Base-by-base conservation (phyloP, 75 land plant species). In the Sequoiadendron giganteum region DNA sequence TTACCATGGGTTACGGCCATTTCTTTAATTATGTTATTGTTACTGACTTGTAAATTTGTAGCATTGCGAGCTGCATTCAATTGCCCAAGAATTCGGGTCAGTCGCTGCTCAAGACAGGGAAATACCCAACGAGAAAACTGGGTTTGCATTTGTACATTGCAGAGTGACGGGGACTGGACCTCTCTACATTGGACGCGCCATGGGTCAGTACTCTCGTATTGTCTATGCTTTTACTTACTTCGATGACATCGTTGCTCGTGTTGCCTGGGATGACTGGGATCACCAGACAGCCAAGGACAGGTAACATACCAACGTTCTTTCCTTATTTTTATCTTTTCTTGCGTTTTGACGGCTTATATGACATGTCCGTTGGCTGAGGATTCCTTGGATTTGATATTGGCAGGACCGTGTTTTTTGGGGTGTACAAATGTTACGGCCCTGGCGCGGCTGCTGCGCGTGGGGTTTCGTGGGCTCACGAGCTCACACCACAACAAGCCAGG, bases 201-300 rank as follows among this genome's bases (percentile, higher is more conserved):
- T 97, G 99, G 99, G 99, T 42, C 98, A 96, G 89, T 95, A 93
- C 90, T 94, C 98, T n/a, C 90, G 99, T 65, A 98, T 97, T 25
- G 94, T 98, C 56, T 98, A 81, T 87, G 89, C 97, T 45, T 91
- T 91, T 83, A 95, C 97, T 38, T 92, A 94, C 89, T 97, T 98
- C 85, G 95, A 95, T 36, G 91, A 97, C 85, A 90, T 98, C 2
- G 94, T 97, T 68, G 94, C 95, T 30, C 94, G 91, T 30, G 92
- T 92, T 39, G 99, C 94, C 40, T 98, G 99, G 99, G 98, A 95
- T 78, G 93, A 96, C 70, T 96, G 98, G 97, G 94, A 95, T 84
- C 95, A 92, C 48, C 85, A 86, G 81, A 90, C 89, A 86, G 89
- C 89, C 88, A 96, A 94, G 73, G 90, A 94, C 90, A 86, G 91